A percentile compares a stretch with the other conserved stretches of the same genome.
phyloP scores from a whole-genome alignment of 352 stramenopile species.

The Phytophthora pseudosyringae region DNA sequence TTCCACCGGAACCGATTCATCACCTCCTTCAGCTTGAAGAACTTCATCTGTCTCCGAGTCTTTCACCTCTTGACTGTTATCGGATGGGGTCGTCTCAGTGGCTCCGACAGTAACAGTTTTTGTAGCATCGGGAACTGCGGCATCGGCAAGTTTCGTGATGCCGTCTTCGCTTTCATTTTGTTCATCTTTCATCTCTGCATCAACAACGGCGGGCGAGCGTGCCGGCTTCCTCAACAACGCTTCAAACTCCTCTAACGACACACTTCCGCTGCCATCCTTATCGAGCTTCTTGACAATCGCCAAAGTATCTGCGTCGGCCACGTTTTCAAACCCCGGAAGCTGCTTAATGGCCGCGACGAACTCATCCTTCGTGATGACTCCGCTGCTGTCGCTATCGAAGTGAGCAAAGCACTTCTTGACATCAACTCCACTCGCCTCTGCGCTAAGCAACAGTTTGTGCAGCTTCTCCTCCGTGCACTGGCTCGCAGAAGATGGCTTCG shows the following conservation, averaged over 20 bases:
- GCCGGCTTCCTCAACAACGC: slow-evolving; percentile 32
- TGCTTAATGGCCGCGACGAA: slow-evolving; percentile 55
- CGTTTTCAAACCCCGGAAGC: slow-evolving; percentile 49
- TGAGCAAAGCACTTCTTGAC: slow-evolving; percentile 56
- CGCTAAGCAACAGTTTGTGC: slow-evolving; percentile 34
- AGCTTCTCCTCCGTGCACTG: slow-evolving; percentile 32
- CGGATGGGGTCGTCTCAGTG: not conserved
- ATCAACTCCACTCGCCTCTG: slow-evolving; percentile 40
- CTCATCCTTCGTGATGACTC: slow-evolving; percentile 53
- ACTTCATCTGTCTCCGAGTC: not conserved
- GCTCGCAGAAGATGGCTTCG: not conserved
- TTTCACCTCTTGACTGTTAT: not conserved
- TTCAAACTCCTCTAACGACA: slow-evolving; percentile 68
- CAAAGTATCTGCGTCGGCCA: slow-evolving; percentile 42
- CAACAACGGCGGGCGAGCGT: not conserved
- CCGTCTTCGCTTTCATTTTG: not conserved
- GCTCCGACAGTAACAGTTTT: not conserved
- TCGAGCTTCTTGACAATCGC: slow-evolving; percentile 57
- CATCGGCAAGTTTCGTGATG: not conserved
- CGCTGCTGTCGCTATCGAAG: slow-evolving; percentile 59
- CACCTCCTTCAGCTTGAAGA: slow-evolving; percentile 10
- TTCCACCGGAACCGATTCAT: slow-evolving; percentile 18
- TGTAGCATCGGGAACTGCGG: slow-evolving; percentile 1
- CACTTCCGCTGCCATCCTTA: slow-evolving; percentile 53
- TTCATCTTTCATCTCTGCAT: not conserved